Evolutionary conservation across 108 stramenopile species (phyloP).

Genomic region (Skeletonema tropicum): DNA sequence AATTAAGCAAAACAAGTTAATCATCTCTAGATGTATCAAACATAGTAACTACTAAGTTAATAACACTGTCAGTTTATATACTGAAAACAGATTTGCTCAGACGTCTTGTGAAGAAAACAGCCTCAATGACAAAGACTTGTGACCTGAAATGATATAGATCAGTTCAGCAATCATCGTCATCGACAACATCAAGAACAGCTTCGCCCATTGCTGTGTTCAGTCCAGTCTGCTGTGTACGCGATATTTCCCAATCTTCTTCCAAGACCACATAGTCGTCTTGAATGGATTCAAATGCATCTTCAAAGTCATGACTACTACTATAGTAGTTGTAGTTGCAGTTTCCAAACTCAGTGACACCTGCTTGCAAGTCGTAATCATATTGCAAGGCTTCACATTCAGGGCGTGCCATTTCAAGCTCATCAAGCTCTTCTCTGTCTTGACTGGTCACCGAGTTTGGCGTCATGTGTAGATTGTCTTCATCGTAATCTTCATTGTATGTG

Average conservation of each 20-base stretch:
- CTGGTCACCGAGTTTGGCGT: conserved; percentile 31
- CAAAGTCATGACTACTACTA: not conserved
- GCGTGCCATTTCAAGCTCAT: conserved; percentile 23
- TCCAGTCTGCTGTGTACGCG: conserved; percentile 1
- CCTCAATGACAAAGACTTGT: no score
- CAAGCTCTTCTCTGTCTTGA: conserved; percentile 33
- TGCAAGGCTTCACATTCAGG: conserved; percentile 13
- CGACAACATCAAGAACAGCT: not conserved
- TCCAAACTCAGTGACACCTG: not conserved
- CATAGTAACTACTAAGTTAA: not conserved
- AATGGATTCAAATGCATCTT: not conserved
- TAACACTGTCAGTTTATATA: not conserved
- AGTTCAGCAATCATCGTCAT: conserved; percentile 24
- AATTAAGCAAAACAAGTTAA: no score
- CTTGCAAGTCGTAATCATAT: not conserved
- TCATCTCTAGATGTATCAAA: not conserved
- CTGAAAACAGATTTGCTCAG: not conserved
- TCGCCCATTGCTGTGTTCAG: not conserved
- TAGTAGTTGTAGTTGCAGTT: not conserved
- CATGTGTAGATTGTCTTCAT: conserved; percentile 27
- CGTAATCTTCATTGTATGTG: conserved; percentile 36
- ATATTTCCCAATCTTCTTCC: conserved; percentile 27
- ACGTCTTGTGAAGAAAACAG: no score
- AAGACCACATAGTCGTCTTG: not conserved
- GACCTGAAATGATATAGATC: no score